Percentiles rank a stretch among this genome's conserved stretches.
These are phyloP conservation scores for Phytophthora brassicae DNA, from an alignment of 352 stramenopile genomes.

Conservation along the genomic window DNA sequence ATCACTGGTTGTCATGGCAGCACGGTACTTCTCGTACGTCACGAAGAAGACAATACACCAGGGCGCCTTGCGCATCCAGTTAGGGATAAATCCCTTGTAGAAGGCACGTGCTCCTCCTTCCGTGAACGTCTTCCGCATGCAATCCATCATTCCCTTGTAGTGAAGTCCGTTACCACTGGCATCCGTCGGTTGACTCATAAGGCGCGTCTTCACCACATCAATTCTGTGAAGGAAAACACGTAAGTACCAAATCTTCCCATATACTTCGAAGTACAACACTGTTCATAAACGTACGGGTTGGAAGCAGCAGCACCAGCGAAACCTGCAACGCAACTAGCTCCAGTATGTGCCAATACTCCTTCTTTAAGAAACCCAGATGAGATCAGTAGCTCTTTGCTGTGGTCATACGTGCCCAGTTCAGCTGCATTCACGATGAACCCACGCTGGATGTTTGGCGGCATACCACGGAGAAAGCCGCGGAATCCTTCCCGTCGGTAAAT, in stretches of 20 bases:
- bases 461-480: conserved; percentile 74
- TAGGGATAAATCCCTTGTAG: conserved; percentile 87
- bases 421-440: conserved; percentile 87
- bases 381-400: conserved; percentile 80
- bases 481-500: conserved; percentile 79
- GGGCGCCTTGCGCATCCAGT: conserved; percentile 87
- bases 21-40: conserved; percentile 81
- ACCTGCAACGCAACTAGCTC: conserved; percentile 72
- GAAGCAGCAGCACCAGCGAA: conserved; percentile 74
- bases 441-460: conserved; percentile 84
- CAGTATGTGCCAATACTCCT: conserved; percentile 70
- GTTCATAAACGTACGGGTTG: conserved; percentile 67
- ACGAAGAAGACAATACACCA: conserved; percentile 90
- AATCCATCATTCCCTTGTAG: conserved; percentile 77
- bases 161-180: conserved; percentile 47
- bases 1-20: conserved; percentile 31
- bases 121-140: conserved; percentile 63
- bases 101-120: conserved; percentile 69
- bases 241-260: no score
- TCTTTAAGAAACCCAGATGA: conserved; percentile 61
- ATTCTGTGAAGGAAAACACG: conserved; percentile 37
- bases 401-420: conserved; percentile 86
- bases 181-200: conserved; percentile 82
- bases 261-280: no score
- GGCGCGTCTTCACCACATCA: conserved; percentile 83